Evolutionary conservation across 164 flowering plant species (phyloP).

Genomic region (Vitis amurensis): DNA sequence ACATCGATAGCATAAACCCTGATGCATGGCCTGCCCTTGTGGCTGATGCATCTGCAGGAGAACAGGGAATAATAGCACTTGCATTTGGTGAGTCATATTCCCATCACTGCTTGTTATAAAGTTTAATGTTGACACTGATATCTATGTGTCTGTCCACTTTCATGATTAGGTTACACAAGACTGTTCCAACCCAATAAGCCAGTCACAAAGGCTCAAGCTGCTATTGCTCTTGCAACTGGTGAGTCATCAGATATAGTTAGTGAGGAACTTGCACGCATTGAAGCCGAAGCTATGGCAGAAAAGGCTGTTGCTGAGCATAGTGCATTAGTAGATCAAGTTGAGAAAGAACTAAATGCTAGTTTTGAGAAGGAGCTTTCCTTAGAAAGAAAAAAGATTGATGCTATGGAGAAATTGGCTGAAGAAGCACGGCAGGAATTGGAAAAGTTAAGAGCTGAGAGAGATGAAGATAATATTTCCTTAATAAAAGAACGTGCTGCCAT

Average conservation of each 20-base stretch:
- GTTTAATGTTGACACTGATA: slow-evolving; percentile 2
- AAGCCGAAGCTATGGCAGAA: slow-evolving; percentile 95
- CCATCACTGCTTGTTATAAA: slow-evolving; percentile 1
- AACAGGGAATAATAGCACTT: slow-evolving; percentile 79
- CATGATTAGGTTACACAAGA: slow-evolving; percentile 73
- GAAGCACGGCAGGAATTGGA: slow-evolving; percentile 76
- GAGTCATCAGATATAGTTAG: slow-evolving; percentile 82
- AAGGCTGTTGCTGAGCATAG: slow-evolving; percentile 86
- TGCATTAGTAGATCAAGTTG: slow-evolving; percentile 91
- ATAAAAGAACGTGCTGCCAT: slow-evolving; percentile 67
- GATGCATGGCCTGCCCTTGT: slow-evolving; percentile 97
- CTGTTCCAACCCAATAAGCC: slow-evolving; percentile 96
- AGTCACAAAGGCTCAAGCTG: slow-evolving; percentile 96
- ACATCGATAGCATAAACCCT: slow-evolving; percentile 80
- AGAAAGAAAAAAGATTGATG: slow-evolving; percentile 75
- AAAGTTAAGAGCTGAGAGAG: slow-evolving; percentile 65
- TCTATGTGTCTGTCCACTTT: not conserved
- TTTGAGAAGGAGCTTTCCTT: slow-evolving; percentile 73
- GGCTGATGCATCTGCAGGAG: slow-evolving; percentile 83
- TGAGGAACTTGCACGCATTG: slow-evolving; percentile 97
- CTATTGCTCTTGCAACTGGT: slow-evolving; percentile 88
- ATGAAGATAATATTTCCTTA: slow-evolving; percentile 54
- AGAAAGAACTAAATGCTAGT: slow-evolving; percentile 74
- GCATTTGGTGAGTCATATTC: slow-evolving; percentile 74
- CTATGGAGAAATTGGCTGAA: slow-evolving; percentile 84